These are phyloP conservation scores for Talaromyces stipitatus DNA, from an alignment of 495 filamentous ascomycete species.

Conservation along the genomic window DNA sequence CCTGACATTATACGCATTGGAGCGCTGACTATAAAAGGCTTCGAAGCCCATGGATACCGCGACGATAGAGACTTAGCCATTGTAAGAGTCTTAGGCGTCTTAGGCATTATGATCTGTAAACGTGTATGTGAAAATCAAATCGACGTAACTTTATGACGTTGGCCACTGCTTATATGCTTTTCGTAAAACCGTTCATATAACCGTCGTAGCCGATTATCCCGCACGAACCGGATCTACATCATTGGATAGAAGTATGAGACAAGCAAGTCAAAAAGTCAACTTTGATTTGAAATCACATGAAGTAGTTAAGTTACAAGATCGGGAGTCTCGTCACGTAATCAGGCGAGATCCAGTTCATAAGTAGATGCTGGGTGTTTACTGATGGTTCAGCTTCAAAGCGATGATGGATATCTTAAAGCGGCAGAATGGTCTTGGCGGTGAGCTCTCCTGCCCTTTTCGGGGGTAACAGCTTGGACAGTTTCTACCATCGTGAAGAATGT, in stretches of 20 bases:
- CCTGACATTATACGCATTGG: constrained; percentile 69
- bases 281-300: neutral
- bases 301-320: neutral
- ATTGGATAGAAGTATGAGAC: neutral
- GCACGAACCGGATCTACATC: neutral
- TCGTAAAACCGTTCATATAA: neutral
- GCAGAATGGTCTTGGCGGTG: neutral
- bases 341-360: neutral
- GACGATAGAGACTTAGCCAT: neutral
- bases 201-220: neutral
- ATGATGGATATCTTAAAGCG: neutral
- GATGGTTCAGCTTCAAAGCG: neutral
- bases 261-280: neutral
- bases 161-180: neutral
- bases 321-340: neutral
- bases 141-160: neutral
- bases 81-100: neutral
- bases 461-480: neutral
- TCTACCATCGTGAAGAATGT: neutral
- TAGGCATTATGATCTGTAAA: too few relatives aligned
- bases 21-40: constrained; percentile 57
- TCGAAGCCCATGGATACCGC: constrained; percentile 55
- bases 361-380: neutral
- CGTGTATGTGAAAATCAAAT: neutral
- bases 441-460: neutral